Conservation (phyloP, 345 rosid species). For the Heritiera littoralis region DNA sequence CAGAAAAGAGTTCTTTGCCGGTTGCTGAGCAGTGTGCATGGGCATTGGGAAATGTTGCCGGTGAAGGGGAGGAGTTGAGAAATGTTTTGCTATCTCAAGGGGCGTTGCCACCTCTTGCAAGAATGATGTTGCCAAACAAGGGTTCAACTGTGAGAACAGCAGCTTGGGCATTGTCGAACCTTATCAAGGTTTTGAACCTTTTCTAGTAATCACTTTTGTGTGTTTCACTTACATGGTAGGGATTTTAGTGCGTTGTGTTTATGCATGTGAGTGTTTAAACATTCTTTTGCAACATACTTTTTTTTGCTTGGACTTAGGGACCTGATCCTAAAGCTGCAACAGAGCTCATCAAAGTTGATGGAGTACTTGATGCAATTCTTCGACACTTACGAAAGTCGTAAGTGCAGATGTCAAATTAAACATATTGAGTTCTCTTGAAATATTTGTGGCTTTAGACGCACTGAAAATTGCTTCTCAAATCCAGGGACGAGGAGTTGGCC, state of each 20-base stretch:
- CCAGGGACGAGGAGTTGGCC: conserved; percentile 88
- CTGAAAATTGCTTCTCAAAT: conserved; percentile 16
- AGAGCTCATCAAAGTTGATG: conserved; percentile 74
- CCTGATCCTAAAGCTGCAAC: conserved; percentile 86
- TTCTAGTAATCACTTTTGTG: conserved; percentile 8
- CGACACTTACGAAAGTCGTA: conserved; percentile 82
- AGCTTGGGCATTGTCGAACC: conserved; percentile 97
- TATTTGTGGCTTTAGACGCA: neutral
- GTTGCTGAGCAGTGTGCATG: conserved; percentile 99
- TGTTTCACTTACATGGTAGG: neutral
- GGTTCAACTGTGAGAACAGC: conserved; percentile 94
- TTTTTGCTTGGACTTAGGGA: conserved; percentile 59
- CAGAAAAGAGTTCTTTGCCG: conserved; percentile 84
- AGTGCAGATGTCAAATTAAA: conserved; percentile 36
- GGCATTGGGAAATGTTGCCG: conserved; percentile 98
- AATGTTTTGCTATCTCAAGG: conserved; percentile 88
- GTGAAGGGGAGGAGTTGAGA: conserved; percentile 94
- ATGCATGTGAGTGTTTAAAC: conserved; percentile 14
- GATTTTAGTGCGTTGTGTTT: neutral
- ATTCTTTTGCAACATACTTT: conserved; percentile 33
- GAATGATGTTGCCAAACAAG: conserved; percentile 91
- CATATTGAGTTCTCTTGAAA: neutral
- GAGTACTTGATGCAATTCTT: conserved; percentile 73
- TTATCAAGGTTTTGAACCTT: conserved; percentile 71
- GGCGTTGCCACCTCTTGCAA: conserved; percentile 84